Percentiles rank a stretch among this genome's conserved stretches.
Evolutionary conservation across 805 yeast genomes (phyloP).

Genomic region (Hanseniaspora singularis): DNA sequence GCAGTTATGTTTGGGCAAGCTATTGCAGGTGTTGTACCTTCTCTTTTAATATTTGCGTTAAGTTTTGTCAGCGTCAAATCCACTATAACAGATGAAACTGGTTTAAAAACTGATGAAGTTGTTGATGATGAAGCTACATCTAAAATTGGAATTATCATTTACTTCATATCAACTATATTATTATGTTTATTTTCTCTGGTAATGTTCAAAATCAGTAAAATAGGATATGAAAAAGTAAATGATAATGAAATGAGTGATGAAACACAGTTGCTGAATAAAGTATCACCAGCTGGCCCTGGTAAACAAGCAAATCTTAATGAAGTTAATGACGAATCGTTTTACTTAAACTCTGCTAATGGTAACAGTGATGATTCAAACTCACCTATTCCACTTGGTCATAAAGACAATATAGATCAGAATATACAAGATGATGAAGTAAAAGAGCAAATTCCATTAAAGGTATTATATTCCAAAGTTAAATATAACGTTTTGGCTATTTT

Average conservation of each 20-base stretch:
- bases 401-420: too few species aligned
- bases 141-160: conserved; percentile 25
- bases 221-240: conserved; percentile 17
- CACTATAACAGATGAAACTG: conserved; percentile 18
- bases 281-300: conserved; percentile 7
- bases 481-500: conserved; percentile 59
- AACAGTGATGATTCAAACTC: not conserved
- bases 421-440: conserved; percentile 19
- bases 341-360: not conserved
- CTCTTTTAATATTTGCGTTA: conserved; percentile 41
- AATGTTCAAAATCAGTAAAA: conserved; percentile 22
- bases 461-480: conserved; percentile 51
- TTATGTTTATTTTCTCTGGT: conserved; percentile 23
- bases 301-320: too few species aligned
- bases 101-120: conserved; percentile 17
- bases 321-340: not conserved
- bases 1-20: conserved; percentile 94
- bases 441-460: conserved; percentile 44
- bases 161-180: conserved; percentile 29
- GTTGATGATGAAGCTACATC: conserved; percentile 22
- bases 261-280: not conserved
- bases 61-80: conserved; percentile 27
- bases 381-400: conserved; percentile 17
- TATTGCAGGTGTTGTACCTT: conserved; percentile 83
- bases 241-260: not conserved